Evolutionary conservation across 2,329 filamentous ascomycete species (phyloP).

Genomic region (Emmonsia crescens): DNA sequence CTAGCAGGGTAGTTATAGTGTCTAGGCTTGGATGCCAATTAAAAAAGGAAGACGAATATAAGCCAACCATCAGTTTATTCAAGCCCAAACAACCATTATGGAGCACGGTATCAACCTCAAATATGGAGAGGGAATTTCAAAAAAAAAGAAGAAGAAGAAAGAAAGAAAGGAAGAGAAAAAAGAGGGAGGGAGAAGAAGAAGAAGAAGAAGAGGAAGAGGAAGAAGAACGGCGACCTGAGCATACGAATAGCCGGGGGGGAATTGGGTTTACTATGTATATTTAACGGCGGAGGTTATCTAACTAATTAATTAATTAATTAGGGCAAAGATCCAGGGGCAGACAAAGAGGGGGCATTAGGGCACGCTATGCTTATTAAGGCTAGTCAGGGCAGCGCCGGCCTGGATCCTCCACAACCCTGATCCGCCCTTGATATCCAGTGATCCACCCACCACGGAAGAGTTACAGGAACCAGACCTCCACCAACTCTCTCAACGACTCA

Average conservation of each 20-base stretch:
- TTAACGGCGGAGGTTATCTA: not conserved
- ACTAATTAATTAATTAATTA: not conserved
- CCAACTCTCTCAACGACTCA: too few species aligned
- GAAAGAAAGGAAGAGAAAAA: slow-evolving; percentile 1
- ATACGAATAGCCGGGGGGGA: not conserved
- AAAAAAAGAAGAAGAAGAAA: not conserved
- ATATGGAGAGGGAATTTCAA: not conserved
- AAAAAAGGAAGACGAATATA: not conserved
- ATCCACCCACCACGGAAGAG: not conserved
- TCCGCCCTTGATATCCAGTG: not conserved
- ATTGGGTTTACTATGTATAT: too few species aligned
- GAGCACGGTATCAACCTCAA: not conserved
- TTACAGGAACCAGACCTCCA: not conserved
- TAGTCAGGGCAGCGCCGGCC: not conserved
- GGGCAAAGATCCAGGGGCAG: not conserved
- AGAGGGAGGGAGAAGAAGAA: slow-evolving; percentile 1
- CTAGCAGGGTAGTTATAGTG: not conserved
- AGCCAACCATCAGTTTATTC: not conserved
- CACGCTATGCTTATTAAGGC: not conserved
- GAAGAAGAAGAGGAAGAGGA: slow-evolving; percentile 1
- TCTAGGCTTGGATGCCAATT: not conserved
- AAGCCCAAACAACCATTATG: not conserved
- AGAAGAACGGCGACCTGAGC: not conserved
- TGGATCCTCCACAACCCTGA: not conserved
- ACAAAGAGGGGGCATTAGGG: not conserved